Evolutionary conservation across 495 filamentous ascomycete species (phyloP).

Genomic region (Neurospora sp.): DNA sequence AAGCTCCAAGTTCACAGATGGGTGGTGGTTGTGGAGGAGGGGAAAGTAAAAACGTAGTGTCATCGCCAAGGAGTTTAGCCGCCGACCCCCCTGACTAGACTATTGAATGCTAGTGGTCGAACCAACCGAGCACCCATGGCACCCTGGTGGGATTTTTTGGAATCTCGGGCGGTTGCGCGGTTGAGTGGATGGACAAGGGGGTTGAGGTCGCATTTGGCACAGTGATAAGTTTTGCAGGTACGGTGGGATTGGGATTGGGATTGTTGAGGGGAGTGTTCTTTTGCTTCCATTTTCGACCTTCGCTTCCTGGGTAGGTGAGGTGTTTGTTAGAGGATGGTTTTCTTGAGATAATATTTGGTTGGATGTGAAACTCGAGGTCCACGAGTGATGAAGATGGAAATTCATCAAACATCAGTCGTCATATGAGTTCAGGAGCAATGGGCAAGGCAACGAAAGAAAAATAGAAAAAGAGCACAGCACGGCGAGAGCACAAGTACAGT

Average conservation of each 20-base stretch:
- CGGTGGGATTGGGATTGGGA: not conserved
- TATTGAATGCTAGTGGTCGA: not conserved
- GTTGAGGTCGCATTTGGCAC: not conserved
- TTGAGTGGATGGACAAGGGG: not conserved
- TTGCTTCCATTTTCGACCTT: not conserved
- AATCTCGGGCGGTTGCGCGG: not conserved
- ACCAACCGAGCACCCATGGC: not conserved
- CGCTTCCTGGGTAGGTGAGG: not conserved
- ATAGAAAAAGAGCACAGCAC: not conserved
- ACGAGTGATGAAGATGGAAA: not conserved
- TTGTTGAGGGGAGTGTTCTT: not conserved
- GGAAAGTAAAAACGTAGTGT: not conserved
- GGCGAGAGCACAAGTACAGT: not conserved
- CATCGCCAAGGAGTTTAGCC: not conserved
- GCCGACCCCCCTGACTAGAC: not conserved
- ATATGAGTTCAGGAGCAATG: not conserved
- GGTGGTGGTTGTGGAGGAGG: not conserved
- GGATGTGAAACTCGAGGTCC: not conserved
- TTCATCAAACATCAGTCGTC: not conserved
- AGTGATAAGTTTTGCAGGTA: not conserved
- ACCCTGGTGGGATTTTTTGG: not conserved
- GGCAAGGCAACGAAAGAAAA: not conserved
- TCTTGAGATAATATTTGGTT: not conserved
- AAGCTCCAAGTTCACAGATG: not conserved
- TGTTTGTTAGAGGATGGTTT: not conserved